Evolutionary conservation across 148 eudicot species (phyloP).

Genomic region (Vaccinium myrtillus): DNA sequence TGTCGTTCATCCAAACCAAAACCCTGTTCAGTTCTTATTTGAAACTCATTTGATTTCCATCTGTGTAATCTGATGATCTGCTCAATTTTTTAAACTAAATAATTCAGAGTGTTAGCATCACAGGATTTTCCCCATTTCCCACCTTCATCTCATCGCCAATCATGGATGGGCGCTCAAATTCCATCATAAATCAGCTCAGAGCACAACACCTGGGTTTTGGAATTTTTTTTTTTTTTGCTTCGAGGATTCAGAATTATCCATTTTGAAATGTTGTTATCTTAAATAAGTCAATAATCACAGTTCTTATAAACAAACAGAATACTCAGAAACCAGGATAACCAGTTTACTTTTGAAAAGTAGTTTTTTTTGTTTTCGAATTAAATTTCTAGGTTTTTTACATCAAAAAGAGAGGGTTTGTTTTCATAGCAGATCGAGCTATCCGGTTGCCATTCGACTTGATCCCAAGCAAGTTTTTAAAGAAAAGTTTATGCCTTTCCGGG

Average conservation of each 20-base stretch:
- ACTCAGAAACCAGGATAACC: too few species aligned
- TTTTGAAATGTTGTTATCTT: too few species aligned
- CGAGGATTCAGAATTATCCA: constrained; percentile 88
- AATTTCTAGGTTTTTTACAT: too few species aligned
- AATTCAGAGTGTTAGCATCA: background rate
- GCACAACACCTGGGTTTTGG: constrained; percentile 76
- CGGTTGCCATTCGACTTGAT: constrained; percentile 61
- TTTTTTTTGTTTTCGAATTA: too few species aligned
- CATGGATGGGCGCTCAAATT: too few species aligned
- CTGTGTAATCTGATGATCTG: background rate
- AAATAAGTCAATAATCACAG: too few species aligned
- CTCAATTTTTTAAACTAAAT: background rate
- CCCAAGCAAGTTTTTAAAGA: too few species aligned
- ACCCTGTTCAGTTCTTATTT: background rate
- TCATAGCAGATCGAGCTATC: constrained; percentile 81
- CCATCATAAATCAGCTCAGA: background rate
- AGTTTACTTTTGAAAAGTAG: too few species aligned
- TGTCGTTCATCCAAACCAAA: background rate
- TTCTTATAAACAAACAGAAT: too few species aligned
- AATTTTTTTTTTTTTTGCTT: too few species aligned
- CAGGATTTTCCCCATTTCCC: background rate
- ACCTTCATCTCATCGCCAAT: background rate
- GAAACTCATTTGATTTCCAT: background rate
- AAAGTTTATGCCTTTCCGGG: constrained; percentile 44
- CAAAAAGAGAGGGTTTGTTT: too few species aligned